These are phyloP conservation scores for Panellus pusillus DNA, from an alignment of 768 basidiomycete genomes.

Conservation along the genomic window DNA sequence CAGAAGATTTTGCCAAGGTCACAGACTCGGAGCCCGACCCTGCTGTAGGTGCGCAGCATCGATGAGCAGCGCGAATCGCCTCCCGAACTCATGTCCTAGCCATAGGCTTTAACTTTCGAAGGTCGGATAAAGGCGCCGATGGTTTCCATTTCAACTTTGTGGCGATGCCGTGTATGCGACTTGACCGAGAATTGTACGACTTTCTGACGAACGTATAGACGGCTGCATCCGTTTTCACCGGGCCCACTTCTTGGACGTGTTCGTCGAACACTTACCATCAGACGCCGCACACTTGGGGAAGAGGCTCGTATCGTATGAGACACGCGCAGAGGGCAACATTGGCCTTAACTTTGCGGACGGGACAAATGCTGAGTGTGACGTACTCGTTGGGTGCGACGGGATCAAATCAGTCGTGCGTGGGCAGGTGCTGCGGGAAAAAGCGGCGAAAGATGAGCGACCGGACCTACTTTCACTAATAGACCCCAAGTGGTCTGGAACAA, in stretches of 20 bases:
- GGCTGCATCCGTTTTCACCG: conserved; percentile 49
- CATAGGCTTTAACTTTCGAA: conserved; percentile 46
- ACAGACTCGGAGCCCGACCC: conserved; percentile 36
- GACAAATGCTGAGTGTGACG: conserved; percentile 35
- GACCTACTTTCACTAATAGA: conserved; percentile 35
- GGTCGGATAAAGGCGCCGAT: conserved; percentile 39
- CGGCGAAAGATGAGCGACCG: conserved; percentile 25
- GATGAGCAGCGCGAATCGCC: neutral
- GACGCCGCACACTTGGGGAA: conserved; percentile 39
- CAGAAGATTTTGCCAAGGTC: conserved; percentile 30
- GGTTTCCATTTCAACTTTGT: conserved; percentile 42
- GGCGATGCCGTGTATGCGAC: conserved; percentile 40
- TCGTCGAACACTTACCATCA: conserved; percentile 34
- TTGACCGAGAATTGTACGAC: neutral
- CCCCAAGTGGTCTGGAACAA: conserved; percentile 47
- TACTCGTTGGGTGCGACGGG: conserved; percentile 50
- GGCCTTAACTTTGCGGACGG: conserved; percentile 31
- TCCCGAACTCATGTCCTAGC: conserved; percentile 26
- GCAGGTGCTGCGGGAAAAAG: conserved; percentile 30
- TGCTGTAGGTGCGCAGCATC: conserved; percentile 24
- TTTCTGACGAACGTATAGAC: conserved; percentile 22
- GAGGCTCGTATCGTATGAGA: conserved; percentile 31
- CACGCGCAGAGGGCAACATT: conserved; percentile 19
- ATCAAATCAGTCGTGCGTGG: conserved; percentile 37
- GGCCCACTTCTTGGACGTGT: conserved; percentile 46